These are phyloP conservation scores for Pseudopithomyces maydicus DNA, from an alignment of 2,329 filamentous ascomycete species.

Conservation along the genomic window DNA sequence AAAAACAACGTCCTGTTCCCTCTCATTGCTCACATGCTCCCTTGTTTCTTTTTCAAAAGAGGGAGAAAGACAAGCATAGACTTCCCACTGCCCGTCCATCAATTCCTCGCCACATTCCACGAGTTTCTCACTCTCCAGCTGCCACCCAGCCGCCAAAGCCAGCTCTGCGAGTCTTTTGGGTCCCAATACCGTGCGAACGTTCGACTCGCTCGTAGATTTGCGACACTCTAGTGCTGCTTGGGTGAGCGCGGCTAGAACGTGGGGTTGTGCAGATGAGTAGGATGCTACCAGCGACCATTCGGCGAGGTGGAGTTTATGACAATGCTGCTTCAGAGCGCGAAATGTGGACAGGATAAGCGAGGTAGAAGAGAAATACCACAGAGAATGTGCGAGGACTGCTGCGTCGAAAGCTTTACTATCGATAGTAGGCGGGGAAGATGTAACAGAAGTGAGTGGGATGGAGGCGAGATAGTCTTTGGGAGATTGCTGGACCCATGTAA, in stretches of 20 bases:
- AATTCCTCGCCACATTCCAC: conserved; percentile 48
- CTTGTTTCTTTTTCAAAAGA: conserved; percentile 22
- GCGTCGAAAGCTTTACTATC: conserved; percentile 47
- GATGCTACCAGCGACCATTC: conserved; percentile 55
- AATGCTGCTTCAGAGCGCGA: conserved; percentile 38
- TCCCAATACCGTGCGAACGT: conserved; percentile 55
- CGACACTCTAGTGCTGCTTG: conserved; percentile 52
- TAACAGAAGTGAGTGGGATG: neutral
- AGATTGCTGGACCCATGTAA: conserved; percentile 51
- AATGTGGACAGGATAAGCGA: conserved; percentile 46
- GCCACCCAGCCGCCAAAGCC: conserved; percentile 46
- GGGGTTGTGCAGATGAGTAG: conserved; percentile 48
- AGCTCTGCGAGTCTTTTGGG: conserved; percentile 49
- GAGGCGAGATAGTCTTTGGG: conserved; percentile 30
- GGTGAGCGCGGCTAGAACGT: conserved; percentile 59
- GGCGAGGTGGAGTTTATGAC: conserved; percentile 48
- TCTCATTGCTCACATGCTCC: conserved; percentile 18
- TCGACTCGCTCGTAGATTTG: conserved; percentile 46
- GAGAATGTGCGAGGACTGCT: conserved; percentile 56
- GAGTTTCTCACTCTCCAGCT: conserved; percentile 41
- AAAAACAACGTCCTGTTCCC: conserved; percentile 16
- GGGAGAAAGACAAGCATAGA: conserved; percentile 5
- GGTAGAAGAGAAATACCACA: conserved; percentile 59
- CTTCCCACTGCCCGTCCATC: conserved; percentile 51
- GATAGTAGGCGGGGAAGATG: conserved; percentile 5